Evolutionary conservation across 2,329 filamentous ascomycete species (phyloP), one percentile per base, ranked within the genome.

Genomic region (Cadophora sp.): DNA sequence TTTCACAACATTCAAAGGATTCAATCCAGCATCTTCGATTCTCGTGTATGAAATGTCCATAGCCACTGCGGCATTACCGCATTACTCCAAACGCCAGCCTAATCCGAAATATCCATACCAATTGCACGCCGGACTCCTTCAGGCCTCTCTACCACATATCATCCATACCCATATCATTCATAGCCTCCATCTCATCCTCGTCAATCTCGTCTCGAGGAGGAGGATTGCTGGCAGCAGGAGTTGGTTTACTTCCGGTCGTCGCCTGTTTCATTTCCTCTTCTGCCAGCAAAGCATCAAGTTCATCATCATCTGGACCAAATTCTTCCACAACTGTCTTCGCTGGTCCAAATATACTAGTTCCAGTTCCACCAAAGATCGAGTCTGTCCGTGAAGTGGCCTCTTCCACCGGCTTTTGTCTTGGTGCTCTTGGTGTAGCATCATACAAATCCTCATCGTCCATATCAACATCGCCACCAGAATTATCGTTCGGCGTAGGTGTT

Each of bases 161-260:
- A 36, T 65, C 59, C 61, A 69, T 85, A 48, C 85, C 84, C 84
- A 88, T 86, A 70, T 87, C 87, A 45, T 84, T 87, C 87, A 93
- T 89, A 0, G 85, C 89, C 67, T 88, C 89, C 78, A 81, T 62
- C 24, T 73, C 75, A 69, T 74, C 69, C 9, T 70, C 81, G 64
- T 87, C 84, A 14, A 86, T 79, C 45, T 81, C 79, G 43, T 80
- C 78, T 27, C 80, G 58, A 1, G 45, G 33, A 18, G 33, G 20
- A 30, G 22, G 9, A 43, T 66, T 65, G 27, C 22, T 65, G 58
- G 67, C 70, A 53, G 67, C 71, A 27, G 72, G 66, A 18, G 70
- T 68, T 14, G 68, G 27, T 63, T 71, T 20, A 30, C 61, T 66
- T 6, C 58, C 56, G 48, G 66, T 74, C 67, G 9, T 75, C 43